Conservation (phyloP, 2,329 filamentous ascomycete genomes). For the Daldinia sp. region DNA sequence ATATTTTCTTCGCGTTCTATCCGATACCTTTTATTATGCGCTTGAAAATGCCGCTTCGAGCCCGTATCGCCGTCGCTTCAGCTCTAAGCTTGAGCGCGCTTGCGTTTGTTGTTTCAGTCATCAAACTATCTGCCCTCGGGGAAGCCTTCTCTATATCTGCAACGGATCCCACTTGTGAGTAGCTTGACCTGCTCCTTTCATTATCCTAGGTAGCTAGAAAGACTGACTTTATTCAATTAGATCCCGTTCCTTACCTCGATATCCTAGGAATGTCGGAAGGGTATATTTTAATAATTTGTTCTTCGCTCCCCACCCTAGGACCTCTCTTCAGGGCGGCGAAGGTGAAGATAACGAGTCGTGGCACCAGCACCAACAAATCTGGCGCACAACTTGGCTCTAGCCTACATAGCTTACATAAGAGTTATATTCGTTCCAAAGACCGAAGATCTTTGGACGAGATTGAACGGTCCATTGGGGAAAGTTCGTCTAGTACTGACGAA, state of each 20-base stretch:
- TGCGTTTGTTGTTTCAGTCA: slow-evolving; percentile 43
- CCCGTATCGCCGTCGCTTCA: slow-evolving; percentile 38
- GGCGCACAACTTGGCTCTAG: slow-evolving; percentile 19
- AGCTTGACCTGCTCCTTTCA: neutral
- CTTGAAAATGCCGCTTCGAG: slow-evolving; percentile 44
- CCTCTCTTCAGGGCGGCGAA: slow-evolving; percentile 33
- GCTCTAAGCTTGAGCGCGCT: slow-evolving; percentile 42
- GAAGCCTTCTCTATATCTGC: slow-evolving; percentile 37
- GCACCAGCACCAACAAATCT: slow-evolving; percentile 19
- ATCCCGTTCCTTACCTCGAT: slow-evolving; percentile 40
- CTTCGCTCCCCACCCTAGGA: slow-evolving; percentile 36
- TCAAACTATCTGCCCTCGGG: slow-evolving; percentile 43
- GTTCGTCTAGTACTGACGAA: slow-evolving; percentile 28
- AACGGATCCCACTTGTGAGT: slow-evolving; percentile 45
- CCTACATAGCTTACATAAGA: slow-evolving; percentile 27
- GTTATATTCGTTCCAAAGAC: slow-evolving; percentile 15
- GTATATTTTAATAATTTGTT: slow-evolving; percentile 37
- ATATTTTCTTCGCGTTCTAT: slow-evolving; percentile 47
- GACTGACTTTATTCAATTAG: slow-evolving; percentile 27
- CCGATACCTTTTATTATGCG: slow-evolving; percentile 47
- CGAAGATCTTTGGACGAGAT: slow-evolving; percentile 18
- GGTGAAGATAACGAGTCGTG: slow-evolving; percentile 28
- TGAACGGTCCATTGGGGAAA: slow-evolving; percentile 21
- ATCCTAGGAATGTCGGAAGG: slow-evolving; percentile 43
- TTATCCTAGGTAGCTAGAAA: neutral